phyloP scores from a whole-genome alignment of 352 stramenopile genomes.

The Phytophthora cactorum region DNA sequence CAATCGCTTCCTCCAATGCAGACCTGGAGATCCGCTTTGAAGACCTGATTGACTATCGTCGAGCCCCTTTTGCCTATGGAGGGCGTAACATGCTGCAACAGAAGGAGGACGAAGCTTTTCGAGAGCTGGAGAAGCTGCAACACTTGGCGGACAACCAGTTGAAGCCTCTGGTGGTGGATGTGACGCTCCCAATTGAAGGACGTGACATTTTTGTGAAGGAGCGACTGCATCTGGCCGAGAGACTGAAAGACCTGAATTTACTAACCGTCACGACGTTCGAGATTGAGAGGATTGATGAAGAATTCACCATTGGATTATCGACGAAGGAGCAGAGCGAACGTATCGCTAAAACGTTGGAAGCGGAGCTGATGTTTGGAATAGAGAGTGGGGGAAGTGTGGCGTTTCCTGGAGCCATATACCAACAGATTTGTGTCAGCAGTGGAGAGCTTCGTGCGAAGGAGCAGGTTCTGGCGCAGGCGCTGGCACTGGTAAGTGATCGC shows the following conservation, averaged over 20 bases:
- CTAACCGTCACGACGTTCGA: constrained; percentile 67
- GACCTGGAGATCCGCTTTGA: constrained; percentile 48
- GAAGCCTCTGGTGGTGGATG: constrained; percentile 54
- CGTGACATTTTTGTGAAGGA: constrained; percentile 45
- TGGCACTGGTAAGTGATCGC: constrained; percentile 37
- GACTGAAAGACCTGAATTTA: constrained; percentile 49
- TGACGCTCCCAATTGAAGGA: constrained; percentile 57
- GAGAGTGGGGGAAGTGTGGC: constrained; percentile 17
- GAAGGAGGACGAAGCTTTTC: constrained; percentile 80
- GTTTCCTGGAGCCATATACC: constrained; percentile 69
- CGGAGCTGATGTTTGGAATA: constrained; percentile 76
- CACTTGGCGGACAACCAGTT: constrained; percentile 2
- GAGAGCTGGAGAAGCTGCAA: constrained; percentile 59
- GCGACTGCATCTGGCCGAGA: constrained; percentile 41
- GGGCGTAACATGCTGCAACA: constrained; percentile 64
- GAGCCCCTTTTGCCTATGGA: constrained; percentile 37
- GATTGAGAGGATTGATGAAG: constrained; percentile 23
- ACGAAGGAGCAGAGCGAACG: constrained; percentile 50
- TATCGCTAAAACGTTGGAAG: constrained; percentile 60
- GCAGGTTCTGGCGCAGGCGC: constrained; percentile 35
- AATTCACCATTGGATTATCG: constrained; percentile 21
- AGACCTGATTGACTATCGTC: constrained; percentile 62
- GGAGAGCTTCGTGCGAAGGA: constrained; percentile 29
- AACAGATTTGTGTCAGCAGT: constrained; percentile 52
- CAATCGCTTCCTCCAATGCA: neutral